Base-by-base conservation (phyloP, 1,139 yeast species). In the Insectozyma bohioensis region DNA sequence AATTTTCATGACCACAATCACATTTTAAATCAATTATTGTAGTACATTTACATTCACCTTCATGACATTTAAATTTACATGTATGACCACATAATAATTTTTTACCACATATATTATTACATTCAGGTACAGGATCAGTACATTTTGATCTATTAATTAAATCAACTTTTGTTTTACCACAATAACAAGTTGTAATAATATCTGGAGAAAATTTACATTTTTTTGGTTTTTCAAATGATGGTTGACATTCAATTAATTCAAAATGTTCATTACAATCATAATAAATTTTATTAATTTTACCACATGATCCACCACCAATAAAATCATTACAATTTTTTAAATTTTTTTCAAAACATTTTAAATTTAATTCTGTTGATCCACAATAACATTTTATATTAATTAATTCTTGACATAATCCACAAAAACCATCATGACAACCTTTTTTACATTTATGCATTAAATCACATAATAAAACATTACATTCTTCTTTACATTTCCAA, bases 41-140 rank as follows among this genome's bases (percentile, higher is more conserved):
- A 41, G 57, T 66, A 55, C 97, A 88, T 18, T 79, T 71, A 51
- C 96, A 88, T 2, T 70, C 72, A 1, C 95, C 96, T 9, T 67
- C 69, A 54, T 88, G 97, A 55, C 97, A 88, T 30, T 64, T 63
- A 52, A 75, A 66, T 37, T 68, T 63, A 55, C 97, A 88, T 15
- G 44, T 53, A 46, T 79, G 90, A 1, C 96, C 96, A 63, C 97
- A 88, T 0, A 72, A 58, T 18, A 86, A 58, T 8, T 37, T 35
- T 51, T 82, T 85, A 6, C 72, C 80, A 56, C 97, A 88, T 0
- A 59, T 56, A 10, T 68, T 52, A 5, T 67, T 78, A 63, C 97
- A 88, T 12, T 79, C 77, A 1, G 95, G 92, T 24, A 86, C 71
- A 0, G 87, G 81, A 45, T 85, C 95, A 2, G 84, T 67, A 56